Percentiles rank a stretch among this genome's conserved stretches.
Conservation (phyloP, 371 early-diverging fungal genomes). For the Apophysomyces sp. region DNA sequence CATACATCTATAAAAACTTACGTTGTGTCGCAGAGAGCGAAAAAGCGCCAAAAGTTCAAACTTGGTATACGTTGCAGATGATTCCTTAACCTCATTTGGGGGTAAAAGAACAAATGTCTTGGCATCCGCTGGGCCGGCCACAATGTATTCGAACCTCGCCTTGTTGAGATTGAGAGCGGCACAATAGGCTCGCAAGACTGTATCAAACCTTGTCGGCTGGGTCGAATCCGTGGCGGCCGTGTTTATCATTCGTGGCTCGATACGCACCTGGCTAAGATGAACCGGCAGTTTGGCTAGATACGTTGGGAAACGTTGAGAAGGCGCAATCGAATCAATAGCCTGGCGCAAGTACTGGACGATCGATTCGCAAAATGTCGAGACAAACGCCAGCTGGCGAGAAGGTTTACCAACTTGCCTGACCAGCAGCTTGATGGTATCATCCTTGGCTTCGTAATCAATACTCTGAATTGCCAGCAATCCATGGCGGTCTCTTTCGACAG, state of each 20-base stretch:
- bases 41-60: constrained; percentile 39
- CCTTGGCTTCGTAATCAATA: constrained; percentile 23
- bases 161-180: constrained; percentile 46
- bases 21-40: constrained; percentile 27
- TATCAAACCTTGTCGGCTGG: constrained; percentile 9
- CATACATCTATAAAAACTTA: constrained; percentile 13
- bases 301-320: neutral
- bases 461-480: constrained; percentile 33
- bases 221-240: constrained; percentile 7
- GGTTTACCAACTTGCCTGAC: constrained; percentile 24
- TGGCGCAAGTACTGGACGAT: constrained; percentile 35
- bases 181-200: constrained; percentile 31
- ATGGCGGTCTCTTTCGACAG: constrained; percentile 37
- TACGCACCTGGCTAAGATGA: constrained; percentile 7
- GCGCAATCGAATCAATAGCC: constrained; percentile 26
- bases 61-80: constrained; percentile 20
- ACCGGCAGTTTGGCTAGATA: constrained; percentile 18
- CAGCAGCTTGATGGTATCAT: constrained; percentile 35
- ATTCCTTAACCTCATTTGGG: constrained; percentile 28
- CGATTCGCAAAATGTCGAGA: constrained; percentile 28
- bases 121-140: constrained; percentile 5
- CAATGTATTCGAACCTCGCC: constrained; percentile 22
- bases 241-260: constrained; percentile 2
- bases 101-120: constrained; percentile 24
- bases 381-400: constrained; percentile 25